Base-by-base conservation (phyloP, 768 basidiomycete genomes). In the Rhizopogon salebrosus region DNA sequence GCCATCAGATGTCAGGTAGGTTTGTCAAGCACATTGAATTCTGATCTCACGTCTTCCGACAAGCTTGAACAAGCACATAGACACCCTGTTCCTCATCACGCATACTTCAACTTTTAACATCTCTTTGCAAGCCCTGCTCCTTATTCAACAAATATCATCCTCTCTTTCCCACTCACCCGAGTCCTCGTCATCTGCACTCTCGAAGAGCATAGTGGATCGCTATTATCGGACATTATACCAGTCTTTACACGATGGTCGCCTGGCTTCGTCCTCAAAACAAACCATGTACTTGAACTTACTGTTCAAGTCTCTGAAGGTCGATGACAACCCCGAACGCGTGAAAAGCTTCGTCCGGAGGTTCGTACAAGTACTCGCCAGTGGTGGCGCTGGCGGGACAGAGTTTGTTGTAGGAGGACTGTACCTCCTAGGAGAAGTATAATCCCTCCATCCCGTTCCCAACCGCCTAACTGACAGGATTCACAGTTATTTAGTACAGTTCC, bases 81-180 rank as follows among this genome's bases (percentile, higher is more conserved):
- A 93, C 66, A 93, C 92, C 0, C 83, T 98, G 20, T 98, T 98
- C 79, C 79, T 86, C 41, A 93, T 99, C 62, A 95, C 93, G 2
- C 95, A 98, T 69, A 89, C 82, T 7, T 94, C 92, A 7, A 97
- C 94, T 0, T 99, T 99, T 82, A 97, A 95, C 67, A 93, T 93
- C 62, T 92, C 92, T 9, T 80, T 98, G 4, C 95, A 95, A 66
- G 90, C 95, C 0, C 82, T 98, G 1, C 79, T 89, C 36, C 79
- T 98, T 6, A 89, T 98, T 54, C 88, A 89, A 63, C 93, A 92
- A 60, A 88, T 98, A 36, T 73, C 82, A 14, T 71, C 80, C 0
- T 77, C 84, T 0, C 74, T 85, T 7, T 59, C 75, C 18, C 60
- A 72, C 14, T 63, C 75, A 1, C 61, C 76, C 7, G 57, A 75